Conservation (phyloP, 176 grass and related monocot genomes). For the Stipa capillata region DNA sequence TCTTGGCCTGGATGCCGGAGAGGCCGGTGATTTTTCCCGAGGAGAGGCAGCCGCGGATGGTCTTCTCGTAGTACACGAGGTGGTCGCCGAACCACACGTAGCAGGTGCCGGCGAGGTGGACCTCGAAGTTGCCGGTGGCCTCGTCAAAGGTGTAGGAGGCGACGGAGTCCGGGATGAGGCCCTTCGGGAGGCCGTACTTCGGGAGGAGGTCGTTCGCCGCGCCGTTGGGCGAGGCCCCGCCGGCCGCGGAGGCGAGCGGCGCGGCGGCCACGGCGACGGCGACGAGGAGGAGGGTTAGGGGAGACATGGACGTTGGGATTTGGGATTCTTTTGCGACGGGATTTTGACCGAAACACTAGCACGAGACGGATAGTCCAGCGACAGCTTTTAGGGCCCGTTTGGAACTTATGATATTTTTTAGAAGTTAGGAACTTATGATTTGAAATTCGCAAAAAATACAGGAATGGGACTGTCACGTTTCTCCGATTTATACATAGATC, state of each 20-base stretch:
- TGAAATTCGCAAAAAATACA: too few species aligned
- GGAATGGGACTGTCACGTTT: too few species aligned
- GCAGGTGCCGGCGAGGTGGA: constrained; percentile 57
- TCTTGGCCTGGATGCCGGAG: constrained; percentile 71
- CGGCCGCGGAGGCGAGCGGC: not conserved
- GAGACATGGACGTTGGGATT: constrained; percentile 11
- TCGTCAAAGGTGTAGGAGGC: constrained; percentile 45
- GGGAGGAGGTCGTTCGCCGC: constrained; percentile 50
- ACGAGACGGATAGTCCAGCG: too few species aligned
- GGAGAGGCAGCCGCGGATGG: constrained; percentile 44
- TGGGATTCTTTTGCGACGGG: not conserved
- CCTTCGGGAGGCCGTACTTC: constrained; percentile 61
- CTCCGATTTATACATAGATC: too few species aligned
- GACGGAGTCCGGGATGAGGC: constrained; percentile 64
- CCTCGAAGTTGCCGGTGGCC: constrained; percentile 46
- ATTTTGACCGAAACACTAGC: not conserved
- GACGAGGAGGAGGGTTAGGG: not conserved
- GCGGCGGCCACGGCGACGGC: not conserved
- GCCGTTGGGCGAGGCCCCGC: not conserved
- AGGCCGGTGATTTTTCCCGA: constrained; percentile 45
- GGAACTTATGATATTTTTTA: too few species aligned
- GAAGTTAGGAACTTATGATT: too few species aligned
- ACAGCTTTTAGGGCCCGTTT: too few species aligned
- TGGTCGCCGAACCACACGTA: constrained; percentile 57
- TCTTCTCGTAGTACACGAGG: constrained; percentile 57